Percentiles rank a stretch among this genome's conserved stretches.
phyloP scores from a whole-genome alignment of 345 rosid genomes.

The Eucalyptus marginata region DNA sequence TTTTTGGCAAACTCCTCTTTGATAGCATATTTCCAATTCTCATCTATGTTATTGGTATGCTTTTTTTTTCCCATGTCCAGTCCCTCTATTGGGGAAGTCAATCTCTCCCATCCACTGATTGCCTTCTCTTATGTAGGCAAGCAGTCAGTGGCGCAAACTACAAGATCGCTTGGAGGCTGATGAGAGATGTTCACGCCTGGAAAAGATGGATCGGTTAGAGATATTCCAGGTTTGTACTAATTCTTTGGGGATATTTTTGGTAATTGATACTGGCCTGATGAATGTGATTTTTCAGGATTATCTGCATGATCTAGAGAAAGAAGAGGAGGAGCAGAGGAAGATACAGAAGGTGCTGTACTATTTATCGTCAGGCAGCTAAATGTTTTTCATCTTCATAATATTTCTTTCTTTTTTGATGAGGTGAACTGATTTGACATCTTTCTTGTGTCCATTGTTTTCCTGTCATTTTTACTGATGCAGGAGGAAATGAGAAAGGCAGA shows the following conservation, averaged over 20 bases:
- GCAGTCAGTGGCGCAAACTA: slow-evolving; percentile 96
- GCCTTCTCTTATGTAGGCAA: slow-evolving; percentile 34
- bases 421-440: background rate
- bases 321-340: slow-evolving; percentile 90
- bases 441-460: background rate
- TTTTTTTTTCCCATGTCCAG: background rate
- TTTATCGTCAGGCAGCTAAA: background rate
- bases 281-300: slow-evolving; percentile 42
- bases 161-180: slow-evolving; percentile 87
- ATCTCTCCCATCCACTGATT: background rate
- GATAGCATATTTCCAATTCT: background rate
- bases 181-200: slow-evolving; percentile 86
- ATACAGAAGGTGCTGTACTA: slow-evolving; percentile 55
- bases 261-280: slow-evolving; percentile 8
- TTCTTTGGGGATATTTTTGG: background rate
- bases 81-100: background rate
- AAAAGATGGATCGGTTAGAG: slow-evolving; percentile 79
- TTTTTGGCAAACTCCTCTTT: background rate
- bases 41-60: background rate
- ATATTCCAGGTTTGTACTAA: slow-evolving; percentile 65
- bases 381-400: background rate
- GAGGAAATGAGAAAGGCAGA: slow-evolving; percentile 83
- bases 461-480: slow-evolving; percentile 23
- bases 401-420: background rate
- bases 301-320: slow-evolving; percentile 69